Evolutionary conservation across 202 grass and related monocot genomes (phyloP).

Genomic region (Cymbopogon flexuosus): DNA sequence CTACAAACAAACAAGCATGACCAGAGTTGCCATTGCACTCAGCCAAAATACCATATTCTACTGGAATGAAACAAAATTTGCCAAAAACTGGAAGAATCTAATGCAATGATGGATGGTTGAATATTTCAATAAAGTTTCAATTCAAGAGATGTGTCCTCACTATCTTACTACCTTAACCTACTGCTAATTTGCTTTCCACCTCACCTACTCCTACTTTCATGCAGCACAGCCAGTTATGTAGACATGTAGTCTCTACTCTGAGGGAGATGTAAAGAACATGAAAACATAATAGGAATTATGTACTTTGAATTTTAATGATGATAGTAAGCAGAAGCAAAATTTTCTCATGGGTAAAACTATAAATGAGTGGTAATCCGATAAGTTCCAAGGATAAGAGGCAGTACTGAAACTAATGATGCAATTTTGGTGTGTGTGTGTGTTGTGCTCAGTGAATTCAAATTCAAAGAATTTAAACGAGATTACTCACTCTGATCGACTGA

Average conservation of each 20-base stretch:
- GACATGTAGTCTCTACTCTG: constrained; percentile 28
- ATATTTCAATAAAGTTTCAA: constrained; percentile 10
- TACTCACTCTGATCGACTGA: no score
- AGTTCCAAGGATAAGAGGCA: background rate
- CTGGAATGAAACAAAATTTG: background rate
- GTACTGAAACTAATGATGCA: no score
- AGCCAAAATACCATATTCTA: constrained; percentile 27
- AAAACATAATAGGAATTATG: background rate
- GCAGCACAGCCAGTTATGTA: constrained; percentile 13
- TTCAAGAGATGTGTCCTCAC: background rate
- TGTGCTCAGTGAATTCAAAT: no score
- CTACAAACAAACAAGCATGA: constrained; percentile 16
- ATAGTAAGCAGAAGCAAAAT: background rate
- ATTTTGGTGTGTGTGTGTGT: no score
- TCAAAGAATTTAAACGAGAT: no score
- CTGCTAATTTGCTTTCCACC: constrained; percentile 9
- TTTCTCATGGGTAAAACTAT: background rate
- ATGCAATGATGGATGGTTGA: constrained; percentile 19
- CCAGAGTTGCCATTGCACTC: constrained; percentile 5
- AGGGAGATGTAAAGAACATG: background rate
- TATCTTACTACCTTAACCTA: constrained; percentile 26
- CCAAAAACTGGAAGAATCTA: constrained; percentile 25
- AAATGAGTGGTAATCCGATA: background rate
- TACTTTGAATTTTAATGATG: background rate
- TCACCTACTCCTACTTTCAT: constrained; percentile 10